Evolutionary conservation across 2,329 filamentous ascomycete genomes (phyloP).

Genomic region (Ophiostoma australiae): DNA sequence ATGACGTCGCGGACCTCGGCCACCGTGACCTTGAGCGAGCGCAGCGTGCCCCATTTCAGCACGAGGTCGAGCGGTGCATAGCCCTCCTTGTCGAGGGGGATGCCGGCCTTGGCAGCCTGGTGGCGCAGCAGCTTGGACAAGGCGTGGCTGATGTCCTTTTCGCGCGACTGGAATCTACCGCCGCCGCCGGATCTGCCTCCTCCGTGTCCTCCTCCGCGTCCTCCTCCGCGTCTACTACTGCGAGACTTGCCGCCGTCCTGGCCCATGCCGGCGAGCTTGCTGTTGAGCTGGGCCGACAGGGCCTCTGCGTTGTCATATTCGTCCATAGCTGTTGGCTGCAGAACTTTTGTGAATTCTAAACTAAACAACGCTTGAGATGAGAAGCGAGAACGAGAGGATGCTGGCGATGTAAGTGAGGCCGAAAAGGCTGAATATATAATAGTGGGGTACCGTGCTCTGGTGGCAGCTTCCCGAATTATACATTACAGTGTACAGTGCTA

Average conservation of each 20-base stretch:
- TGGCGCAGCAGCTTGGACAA: slow-evolving; percentile 53
- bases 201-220: not conserved
- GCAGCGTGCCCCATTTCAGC: slow-evolving; percentile 54
- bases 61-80: slow-evolving; percentile 55
- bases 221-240: not conserved
- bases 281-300: slow-evolving; percentile 26
- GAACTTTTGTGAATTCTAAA: not conserved
- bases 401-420: not conserved
- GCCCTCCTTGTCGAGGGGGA: slow-evolving; percentile 55
- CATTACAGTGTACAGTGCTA: too few relatives aligned
- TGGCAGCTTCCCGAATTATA: not conserved
- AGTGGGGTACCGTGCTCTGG: not conserved
- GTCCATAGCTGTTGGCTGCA: not conserved
- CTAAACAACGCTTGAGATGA: not conserved
- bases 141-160: slow-evolving; percentile 49
- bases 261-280: slow-evolving; percentile 21
- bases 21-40: slow-evolving; percentile 67
- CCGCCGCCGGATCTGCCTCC: not conserved
- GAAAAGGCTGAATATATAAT: slow-evolving; percentile 1
- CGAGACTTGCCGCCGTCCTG: slow-evolving; percentile 2
- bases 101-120: slow-evolving; percentile 52
- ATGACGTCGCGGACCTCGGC: slow-evolving; percentile 68
- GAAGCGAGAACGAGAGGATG: not conserved
- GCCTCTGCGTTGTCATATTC: slow-evolving; percentile 25
- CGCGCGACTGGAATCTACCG: slow-evolving; percentile 35